phyloP scores from a whole-genome alignment of 2,329 filamentous ascomycete species.

The Exserohilum turcica region DNA sequence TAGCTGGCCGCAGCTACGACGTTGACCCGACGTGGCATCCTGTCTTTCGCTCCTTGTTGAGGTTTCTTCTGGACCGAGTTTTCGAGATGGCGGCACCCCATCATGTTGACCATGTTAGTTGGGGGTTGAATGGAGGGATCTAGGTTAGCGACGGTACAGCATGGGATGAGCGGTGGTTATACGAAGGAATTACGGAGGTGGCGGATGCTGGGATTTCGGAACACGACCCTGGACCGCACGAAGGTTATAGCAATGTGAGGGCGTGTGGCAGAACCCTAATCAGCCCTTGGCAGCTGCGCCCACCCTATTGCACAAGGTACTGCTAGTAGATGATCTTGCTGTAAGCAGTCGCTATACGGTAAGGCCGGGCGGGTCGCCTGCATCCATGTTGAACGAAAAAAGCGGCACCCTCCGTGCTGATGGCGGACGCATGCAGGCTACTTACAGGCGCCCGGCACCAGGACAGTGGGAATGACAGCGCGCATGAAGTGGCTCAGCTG shows the following conservation, averaged over 20 bases:
- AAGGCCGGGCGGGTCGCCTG: slow-evolving; percentile 13
- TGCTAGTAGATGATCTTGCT: neutral
- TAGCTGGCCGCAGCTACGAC: slow-evolving; percentile 37
- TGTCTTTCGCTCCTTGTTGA: slow-evolving; percentile 21
- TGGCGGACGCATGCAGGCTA: slow-evolving; percentile 4
- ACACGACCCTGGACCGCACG: neutral
- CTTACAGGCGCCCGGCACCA: slow-evolving; percentile 8
- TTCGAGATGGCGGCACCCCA: slow-evolving; percentile 32
- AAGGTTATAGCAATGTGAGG: neutral
- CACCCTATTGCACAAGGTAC: slow-evolving; percentile 3
- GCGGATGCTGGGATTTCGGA: neutral
- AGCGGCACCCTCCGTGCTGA: slow-evolving; percentile 11
- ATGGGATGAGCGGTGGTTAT: neutral
- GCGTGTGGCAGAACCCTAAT: neutral
- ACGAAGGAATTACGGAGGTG: neutral
- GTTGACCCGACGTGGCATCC: slow-evolving; percentile 32
- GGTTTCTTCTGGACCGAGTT: slow-evolving; percentile 31
- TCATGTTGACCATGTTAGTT: slow-evolving; percentile 26
- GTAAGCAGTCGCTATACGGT: slow-evolving; percentile 8
- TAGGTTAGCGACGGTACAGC: neutral
- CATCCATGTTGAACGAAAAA: slow-evolving; percentile 3
- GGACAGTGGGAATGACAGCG: slow-evolving; percentile 1
- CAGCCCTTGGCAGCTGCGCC: slow-evolving; percentile 9
- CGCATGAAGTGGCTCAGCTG: slow-evolving; percentile 7
- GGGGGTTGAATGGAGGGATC: neutral